Evolutionary conservation across 306 rosid genomes (phyloP).

Genomic region (Chamaecrista fasciculata): DNA sequence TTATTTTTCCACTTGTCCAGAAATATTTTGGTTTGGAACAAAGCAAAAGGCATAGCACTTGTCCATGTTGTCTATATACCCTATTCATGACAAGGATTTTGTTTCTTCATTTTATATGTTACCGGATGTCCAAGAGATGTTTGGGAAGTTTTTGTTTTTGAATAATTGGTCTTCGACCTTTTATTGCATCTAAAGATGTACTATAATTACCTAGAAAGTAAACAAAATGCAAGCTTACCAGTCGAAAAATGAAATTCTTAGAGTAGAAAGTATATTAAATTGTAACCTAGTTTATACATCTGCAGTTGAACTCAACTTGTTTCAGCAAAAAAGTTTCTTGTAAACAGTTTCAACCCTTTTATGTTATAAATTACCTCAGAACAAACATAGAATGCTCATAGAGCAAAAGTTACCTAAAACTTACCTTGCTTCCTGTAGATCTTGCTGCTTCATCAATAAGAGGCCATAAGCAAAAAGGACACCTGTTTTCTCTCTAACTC

Average conservation of each 20-base stretch:
- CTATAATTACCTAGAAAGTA: neutral
- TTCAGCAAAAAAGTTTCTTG: conserved; percentile 16
- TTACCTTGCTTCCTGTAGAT: conserved; percentile 95
- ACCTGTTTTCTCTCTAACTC: conserved; percentile 94
- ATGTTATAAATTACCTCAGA: conserved; percentile 2
- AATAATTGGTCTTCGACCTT: conserved; percentile 10
- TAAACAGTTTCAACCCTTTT: neutral
- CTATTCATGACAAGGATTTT: conserved; percentile 5
- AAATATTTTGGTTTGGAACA: neutral
- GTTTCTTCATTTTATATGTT: neutral
- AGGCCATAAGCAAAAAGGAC: conserved; percentile 93
- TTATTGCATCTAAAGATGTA: neutral
- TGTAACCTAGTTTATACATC: neutral
- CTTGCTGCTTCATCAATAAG: conserved; percentile 87
- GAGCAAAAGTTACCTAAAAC: conserved; percentile 25
- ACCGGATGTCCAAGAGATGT: neutral
- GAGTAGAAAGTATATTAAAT: conserved; percentile 6
- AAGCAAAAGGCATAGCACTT: conserved; percentile 22
- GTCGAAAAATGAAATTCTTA: conserved; percentile 20
- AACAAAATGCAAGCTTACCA: neutral
- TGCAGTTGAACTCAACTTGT: conserved; percentile 2
- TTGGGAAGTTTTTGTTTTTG: conserved; percentile 16
- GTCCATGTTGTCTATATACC: conserved; percentile 20
- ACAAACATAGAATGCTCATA: neutral
- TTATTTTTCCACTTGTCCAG: neutral